Conservation (phyloP, 192 early-diverging fungal species). For the Entomortierella lignicola region DNA sequence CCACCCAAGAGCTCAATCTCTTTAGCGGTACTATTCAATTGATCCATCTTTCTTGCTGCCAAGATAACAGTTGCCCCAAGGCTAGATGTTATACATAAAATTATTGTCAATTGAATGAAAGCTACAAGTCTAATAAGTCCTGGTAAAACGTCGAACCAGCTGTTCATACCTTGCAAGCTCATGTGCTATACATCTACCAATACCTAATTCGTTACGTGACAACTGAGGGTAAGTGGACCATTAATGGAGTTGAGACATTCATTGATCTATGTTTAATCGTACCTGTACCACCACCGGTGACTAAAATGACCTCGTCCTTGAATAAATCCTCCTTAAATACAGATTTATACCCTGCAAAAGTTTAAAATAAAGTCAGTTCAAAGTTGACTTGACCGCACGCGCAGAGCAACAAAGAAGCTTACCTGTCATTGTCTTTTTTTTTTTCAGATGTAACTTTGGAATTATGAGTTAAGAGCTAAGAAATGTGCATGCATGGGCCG, state of each 20-base stretch:
- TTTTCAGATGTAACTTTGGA: too few species aligned
- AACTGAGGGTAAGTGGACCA: background rate
- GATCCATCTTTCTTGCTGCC: conserved; percentile 29
- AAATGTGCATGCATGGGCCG: too few species aligned
- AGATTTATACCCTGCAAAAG: conserved; percentile 13
- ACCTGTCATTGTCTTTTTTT: too few species aligned
- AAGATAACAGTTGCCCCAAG: conserved; percentile 24
- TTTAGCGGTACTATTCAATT: conserved; percentile 9
- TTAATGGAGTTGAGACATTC: background rate
- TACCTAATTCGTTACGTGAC: background rate
- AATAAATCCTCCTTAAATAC: conserved; percentile 30
- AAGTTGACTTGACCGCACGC: too few species aligned
- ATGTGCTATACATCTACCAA: conserved; percentile 34
- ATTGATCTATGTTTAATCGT: background rate
- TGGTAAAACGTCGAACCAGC: too few species aligned
- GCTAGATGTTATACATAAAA: too few species aligned
- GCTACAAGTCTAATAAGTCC: too few species aligned
- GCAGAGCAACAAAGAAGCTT: too few species aligned
- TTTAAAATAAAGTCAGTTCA: too few species aligned
- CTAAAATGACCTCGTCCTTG: conserved; percentile 26
- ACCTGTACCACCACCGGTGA: conserved; percentile 41
- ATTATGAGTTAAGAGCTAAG: too few species aligned
- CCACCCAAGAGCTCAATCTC: conserved; percentile 21
- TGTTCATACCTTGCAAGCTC: conserved; percentile 21
- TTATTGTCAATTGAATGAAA: too few species aligned